A percentile compares a stretch with the other conserved stretches of the same genome.
Evolutionary conservation across 139 green algal species (phyloP).

Genomic region (Zygnema circumcarinatum): DNA sequence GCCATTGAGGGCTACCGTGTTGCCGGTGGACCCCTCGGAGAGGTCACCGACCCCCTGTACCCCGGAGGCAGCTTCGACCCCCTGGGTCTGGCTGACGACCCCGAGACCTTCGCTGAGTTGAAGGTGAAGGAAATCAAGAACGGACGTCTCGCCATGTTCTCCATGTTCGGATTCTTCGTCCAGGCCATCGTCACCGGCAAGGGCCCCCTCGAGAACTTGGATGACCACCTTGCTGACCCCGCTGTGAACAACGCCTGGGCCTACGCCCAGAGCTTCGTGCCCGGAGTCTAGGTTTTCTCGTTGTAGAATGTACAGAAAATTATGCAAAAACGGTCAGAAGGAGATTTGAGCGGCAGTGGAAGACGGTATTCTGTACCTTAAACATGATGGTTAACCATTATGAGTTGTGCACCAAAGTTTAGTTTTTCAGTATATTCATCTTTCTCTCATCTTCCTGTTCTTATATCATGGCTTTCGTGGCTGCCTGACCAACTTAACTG

Average conservation of each 20-base stretch:
- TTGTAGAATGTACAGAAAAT: too few relatives aligned
- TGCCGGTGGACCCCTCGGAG: slow-evolving; percentile 65
- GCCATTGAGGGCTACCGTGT: slow-evolving; percentile 67
- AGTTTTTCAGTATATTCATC: too few relatives aligned
- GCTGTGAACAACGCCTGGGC: slow-evolving; percentile 88
- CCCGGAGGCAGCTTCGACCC: slow-evolving; percentile 84
- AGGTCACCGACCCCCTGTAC: slow-evolving; percentile 74
- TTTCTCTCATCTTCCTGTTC: too few relatives aligned
- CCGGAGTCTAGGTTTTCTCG: slow-evolving; percentile 31
- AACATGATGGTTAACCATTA: too few relatives aligned
- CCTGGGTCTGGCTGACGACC: slow-evolving; percentile 93
- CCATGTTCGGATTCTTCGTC: slow-evolving; percentile 61
- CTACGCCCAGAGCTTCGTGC: slow-evolving; percentile 71
- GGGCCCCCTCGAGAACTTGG: slow-evolving; percentile 83
- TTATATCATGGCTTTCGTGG: too few relatives aligned
- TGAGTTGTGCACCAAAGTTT: too few relatives aligned
- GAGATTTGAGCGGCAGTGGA: too few relatives aligned
- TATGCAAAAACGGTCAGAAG: too few relatives aligned
- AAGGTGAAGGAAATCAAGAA: slow-evolving; percentile 60
- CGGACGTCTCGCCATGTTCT: slow-evolving; percentile 78
- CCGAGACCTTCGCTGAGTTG: slow-evolving; percentile 81
- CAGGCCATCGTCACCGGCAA: slow-evolving; percentile 79
- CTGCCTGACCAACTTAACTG: too few relatives aligned
- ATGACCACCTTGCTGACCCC: slow-evolving; percentile 87
- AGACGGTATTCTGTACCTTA: too few relatives aligned